Evolutionary conservation across 1,284 basidiomycete genomes (phyloP).

Genomic region (Ustilago sp.): DNA sequence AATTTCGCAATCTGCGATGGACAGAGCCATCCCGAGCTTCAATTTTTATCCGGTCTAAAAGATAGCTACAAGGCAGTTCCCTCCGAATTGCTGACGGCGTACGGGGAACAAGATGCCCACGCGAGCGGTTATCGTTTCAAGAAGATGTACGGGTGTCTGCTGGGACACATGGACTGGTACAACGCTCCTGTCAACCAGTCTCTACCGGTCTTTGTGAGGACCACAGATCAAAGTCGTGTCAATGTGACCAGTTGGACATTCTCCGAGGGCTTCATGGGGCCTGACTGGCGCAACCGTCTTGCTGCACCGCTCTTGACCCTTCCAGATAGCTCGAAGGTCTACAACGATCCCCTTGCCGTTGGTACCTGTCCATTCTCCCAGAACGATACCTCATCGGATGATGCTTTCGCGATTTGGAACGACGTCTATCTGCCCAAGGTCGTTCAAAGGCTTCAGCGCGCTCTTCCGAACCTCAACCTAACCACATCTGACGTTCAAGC

Average conservation of each 20-base stretch:
- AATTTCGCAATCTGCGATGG: slow-evolving; percentile 20
- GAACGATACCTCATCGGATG: slow-evolving; percentile 27
- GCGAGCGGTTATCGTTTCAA: slow-evolving; percentile 22
- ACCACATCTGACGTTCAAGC: slow-evolving; percentile 25
- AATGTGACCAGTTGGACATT: slow-evolving; percentile 26
- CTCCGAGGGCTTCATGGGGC: slow-evolving; percentile 21
- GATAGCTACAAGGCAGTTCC: slow-evolving; percentile 23
- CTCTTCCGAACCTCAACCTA: slow-evolving; percentile 23
- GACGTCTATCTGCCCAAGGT: slow-evolving; percentile 20
- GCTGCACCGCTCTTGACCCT: slow-evolving; percentile 20
- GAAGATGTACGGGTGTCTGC: slow-evolving; percentile 18
- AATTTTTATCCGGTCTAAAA: slow-evolving; percentile 14
- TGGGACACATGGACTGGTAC: slow-evolving; percentile 23
- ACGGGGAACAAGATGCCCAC: slow-evolving; percentile 23
- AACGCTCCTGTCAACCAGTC: slow-evolving; percentile 21
- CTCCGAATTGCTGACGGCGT: slow-evolving; percentile 25
- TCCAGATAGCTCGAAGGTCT: slow-evolving; percentile 19
- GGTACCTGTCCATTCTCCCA: slow-evolving; percentile 23
- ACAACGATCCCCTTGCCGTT: slow-evolving; percentile 19
- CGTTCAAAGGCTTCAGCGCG: slow-evolving; percentile 17
- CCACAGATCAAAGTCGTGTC: slow-evolving; percentile 28
- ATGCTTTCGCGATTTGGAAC: slow-evolving; percentile 29
- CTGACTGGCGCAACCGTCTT: slow-evolving; percentile 21
- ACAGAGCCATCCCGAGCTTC: slow-evolving; percentile 19
- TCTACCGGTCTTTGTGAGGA: slow-evolving; percentile 23